These are phyloP conservation scores for Entophlyctis luteolus DNA, from an alignment of 192 early-diverging fungal species.

Conservation along the genomic window DNA sequence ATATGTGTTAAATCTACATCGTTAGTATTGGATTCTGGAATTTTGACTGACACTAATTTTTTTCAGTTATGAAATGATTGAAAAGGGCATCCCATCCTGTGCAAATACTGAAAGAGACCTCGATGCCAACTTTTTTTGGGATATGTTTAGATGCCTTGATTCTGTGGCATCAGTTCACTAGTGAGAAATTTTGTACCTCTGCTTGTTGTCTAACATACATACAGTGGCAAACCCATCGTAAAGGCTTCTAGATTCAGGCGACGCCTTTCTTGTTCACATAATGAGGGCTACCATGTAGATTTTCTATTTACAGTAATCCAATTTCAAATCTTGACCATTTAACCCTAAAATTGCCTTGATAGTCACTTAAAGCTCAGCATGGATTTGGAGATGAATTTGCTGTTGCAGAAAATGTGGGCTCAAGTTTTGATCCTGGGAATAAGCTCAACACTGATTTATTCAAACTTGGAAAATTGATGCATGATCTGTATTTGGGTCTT, in stretches of 20 bases:
- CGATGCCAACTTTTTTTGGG: no score
- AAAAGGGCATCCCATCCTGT: neutral
- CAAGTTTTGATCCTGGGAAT: neutral
- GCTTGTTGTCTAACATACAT: neutral
- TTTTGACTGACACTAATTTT: neutral
- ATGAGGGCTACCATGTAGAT: neutral
- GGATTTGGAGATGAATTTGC: no score
- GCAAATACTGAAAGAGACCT: neutral
- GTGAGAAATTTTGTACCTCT: neutral
- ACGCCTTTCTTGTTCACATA: neutral
- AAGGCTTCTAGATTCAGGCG: neutral
- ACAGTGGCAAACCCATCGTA: neutral
- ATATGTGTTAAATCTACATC: neutral
- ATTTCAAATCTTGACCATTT: neutral
- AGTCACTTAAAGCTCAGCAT: neutral
- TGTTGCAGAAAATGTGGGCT: neutral
- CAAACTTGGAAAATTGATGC: neutral
- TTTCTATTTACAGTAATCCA: neutral
- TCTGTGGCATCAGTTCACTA: neutral
- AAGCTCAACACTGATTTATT: neutral
- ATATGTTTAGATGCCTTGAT: no score
- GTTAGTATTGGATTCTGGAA: neutral
- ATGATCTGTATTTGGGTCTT: neutral
- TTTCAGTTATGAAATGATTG: neutral
- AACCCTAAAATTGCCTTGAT: neutral